A percentile compares a stretch with the other conserved stretches of the same genome.
phyloP scores from a whole-genome alignment of 139 green algal species.

The Coelastrella sp. region DNA sequence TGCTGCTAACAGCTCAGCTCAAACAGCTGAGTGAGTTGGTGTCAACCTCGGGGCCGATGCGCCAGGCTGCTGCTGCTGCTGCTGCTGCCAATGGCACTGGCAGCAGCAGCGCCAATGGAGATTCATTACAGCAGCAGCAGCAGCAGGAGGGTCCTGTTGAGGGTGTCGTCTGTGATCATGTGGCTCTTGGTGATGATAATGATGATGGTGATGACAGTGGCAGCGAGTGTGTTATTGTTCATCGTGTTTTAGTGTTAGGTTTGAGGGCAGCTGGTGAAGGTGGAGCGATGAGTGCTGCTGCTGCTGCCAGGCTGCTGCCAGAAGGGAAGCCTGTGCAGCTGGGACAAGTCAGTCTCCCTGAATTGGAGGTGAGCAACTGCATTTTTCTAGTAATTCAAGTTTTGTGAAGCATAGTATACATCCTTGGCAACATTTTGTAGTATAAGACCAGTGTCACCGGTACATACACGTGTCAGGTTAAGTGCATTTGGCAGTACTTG shows the following conservation, averaged over 20 bases:
- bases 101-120: no score
- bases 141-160: neutral
- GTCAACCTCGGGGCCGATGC: neutral
- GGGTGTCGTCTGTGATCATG: no score
- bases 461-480: no score
- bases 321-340: neutral
- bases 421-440: no score
- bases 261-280: constrained; percentile 20
- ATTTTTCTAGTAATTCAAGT: neutral
- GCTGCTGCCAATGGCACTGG: neutral
- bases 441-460: no score
- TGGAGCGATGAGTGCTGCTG: neutral
- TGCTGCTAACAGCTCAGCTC: constrained; percentile 45
- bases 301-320: neutral
- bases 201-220: no score
- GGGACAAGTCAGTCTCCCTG: neutral
- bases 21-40: neutral
- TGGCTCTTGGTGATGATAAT: no score
- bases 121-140: constrained; percentile 16
- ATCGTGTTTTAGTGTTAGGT: neutral
- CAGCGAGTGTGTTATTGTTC: neutral
- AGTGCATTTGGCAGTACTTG: no score
- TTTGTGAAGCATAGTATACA: neutral
- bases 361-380: neutral
- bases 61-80: neutral